Conservation (phyloP, 306 rosid species). For the Cucumis melo region DNA sequence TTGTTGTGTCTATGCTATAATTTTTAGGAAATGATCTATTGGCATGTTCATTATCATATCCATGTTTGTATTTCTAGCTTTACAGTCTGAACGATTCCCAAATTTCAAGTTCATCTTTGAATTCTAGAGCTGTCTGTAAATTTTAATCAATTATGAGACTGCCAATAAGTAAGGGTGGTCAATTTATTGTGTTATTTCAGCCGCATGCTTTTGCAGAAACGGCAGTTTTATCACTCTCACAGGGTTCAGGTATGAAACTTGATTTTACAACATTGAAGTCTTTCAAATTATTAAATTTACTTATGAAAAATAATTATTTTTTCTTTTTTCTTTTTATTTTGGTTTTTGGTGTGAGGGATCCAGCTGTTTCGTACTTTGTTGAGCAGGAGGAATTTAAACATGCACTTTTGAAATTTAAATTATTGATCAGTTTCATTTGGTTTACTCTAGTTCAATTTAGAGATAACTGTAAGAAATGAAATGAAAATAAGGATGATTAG, state of each 20-base stretch:
- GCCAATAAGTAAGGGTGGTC: background rate
- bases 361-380: background rate
- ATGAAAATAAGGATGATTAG: background rate
- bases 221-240: conserved; percentile 97
- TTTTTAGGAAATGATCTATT: background rate
- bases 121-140: background rate
- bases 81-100: background rate
- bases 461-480: background rate
- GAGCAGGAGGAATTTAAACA: background rate
- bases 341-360: background rate
- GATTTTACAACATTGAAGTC: background rate
- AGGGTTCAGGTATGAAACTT: conserved; percentile 76
- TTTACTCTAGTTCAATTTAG: background rate
- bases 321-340: background rate
- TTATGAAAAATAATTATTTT: background rate
- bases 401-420: background rate
- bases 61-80: background rate
- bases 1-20: background rate
- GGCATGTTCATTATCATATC: background rate
- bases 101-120: background rate
- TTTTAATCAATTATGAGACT: background rate
- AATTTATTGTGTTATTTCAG: conserved; percentile 25
- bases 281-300: background rate
- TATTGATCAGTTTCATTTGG: background rate
- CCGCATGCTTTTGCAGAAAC: conserved; percentile 82